Evolutionary conservation across 805 yeast species (phyloP).

Genomic region (Jamesozyma rosinii): DNA sequence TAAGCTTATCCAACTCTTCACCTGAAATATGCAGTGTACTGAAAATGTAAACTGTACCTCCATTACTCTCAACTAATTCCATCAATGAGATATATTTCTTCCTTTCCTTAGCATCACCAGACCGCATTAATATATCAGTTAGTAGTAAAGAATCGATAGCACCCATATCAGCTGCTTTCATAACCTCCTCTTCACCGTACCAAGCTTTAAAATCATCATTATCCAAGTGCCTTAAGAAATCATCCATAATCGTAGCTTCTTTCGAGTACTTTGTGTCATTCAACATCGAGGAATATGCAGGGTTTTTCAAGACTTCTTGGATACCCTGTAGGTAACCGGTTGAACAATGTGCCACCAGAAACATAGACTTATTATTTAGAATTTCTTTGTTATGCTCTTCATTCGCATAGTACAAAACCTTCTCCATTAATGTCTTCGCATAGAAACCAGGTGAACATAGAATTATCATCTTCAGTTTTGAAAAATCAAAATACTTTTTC

Average conservation of each 20-base stretch:
- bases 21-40: constrained; percentile 86
- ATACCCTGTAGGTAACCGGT: constrained; percentile 90
- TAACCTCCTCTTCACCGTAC: constrained; percentile 80
- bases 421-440: constrained; percentile 54
- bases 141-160: constrained; percentile 68
- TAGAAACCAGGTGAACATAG: constrained; percentile 88
- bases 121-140: constrained; percentile 71
- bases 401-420: constrained; percentile 47
- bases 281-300: constrained; percentile 53
- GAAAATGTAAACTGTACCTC: constrained; percentile 71
- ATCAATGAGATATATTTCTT: constrained; percentile 57
- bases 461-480: constrained; percentile 63
- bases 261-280: constrained; percentile 75
- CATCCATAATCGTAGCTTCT: constrained; percentile 63
- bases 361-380: constrained; percentile 53
- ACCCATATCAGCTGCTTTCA: constrained; percentile 64
- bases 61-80: constrained; percentile 57
- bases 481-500: constrained; percentile 57
- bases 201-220: constrained; percentile 80
- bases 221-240: constrained; percentile 65
- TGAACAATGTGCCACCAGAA: constrained; percentile 73
- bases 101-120: constrained; percentile 61
- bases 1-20: constrained; percentile 74
- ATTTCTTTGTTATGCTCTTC: constrained; percentile 50
- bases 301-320: constrained; percentile 71